Evolutionary conservation across 2,329 filamentous ascomycete genomes (phyloP).

Genomic region (Pseudonectria buxi): DNA sequence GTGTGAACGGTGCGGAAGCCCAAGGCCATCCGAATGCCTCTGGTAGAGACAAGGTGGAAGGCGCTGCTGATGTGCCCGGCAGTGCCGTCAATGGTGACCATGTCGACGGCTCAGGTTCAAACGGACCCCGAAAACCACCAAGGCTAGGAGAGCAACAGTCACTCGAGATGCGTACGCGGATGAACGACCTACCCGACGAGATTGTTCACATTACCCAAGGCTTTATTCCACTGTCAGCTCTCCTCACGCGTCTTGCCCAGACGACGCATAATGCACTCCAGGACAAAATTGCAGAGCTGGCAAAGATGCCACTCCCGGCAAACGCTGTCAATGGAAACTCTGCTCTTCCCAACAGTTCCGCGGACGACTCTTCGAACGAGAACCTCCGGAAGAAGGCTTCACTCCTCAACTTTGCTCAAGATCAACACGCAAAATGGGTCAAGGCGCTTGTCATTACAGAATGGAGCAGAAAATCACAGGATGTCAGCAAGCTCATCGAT

Average conservation of each 20-base stretch:
- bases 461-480: constrained; percentile 75
- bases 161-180: constrained; percentile 27
- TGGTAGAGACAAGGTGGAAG: constrained; percentile 27
- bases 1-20: constrained; percentile 33
- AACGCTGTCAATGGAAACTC: constrained; percentile 45
- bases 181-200: constrained; percentile 55
- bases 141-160: constrained; percentile 10
- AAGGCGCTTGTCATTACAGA: constrained; percentile 86
- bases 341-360: constrained; percentile 21
- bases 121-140: constrained; percentile 11
- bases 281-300: constrained; percentile 63
- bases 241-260: constrained; percentile 76
- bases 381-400: constrained; percentile 70
- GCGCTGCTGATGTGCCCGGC: constrained; percentile 5
- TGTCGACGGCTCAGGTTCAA: constrained; percentile 9
- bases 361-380: constrained; percentile 53
- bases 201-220: constrained; percentile 66
- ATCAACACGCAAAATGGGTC: constrained; percentile 79
- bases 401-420: constrained; percentile 71
- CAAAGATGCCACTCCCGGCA: constrained; percentile 56
- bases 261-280: constrained; percentile 73
- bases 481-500: constrained; percentile 84
- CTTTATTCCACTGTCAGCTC: constrained; percentile 66
- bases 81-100: constrained; percentile 23
- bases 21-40: constrained; percentile 17